Evolutionary conservation across 1,284 basidiomycete genomes (phyloP), one percentile per base, ranked within the genome.

Genomic region (Ceratobasidium theobromae): DNA sequence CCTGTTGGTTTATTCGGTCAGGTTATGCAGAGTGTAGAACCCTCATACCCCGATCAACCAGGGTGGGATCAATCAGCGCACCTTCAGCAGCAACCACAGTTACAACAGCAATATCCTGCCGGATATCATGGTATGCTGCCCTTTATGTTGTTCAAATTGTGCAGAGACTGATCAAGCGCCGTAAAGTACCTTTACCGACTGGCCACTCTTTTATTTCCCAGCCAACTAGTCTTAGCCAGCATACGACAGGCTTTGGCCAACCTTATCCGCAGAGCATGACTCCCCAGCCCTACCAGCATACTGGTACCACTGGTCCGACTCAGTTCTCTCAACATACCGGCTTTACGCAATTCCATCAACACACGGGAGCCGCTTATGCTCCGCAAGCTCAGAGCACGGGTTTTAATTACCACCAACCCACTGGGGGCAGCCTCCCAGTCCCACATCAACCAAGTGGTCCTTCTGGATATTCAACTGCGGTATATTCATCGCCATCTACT

Each of bases 71-170:
- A 30, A n/a, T 28, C 38, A n/a, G 57, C 38, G 18, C 40, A 58
- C 38, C 40, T 77, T 78, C 52, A 77, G 72, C 69, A 58, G 18
- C 67, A 72, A 53, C 67, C 70, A 55, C 46, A 66, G 21, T 64
- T 25, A 33, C 66, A 67, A 45, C 65, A 51, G 16, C n/a, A 45
- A 21, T 43, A 65, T 23, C 43, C 52, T 3, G 16, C 41, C 2
- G 62, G 62, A 4, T 54, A 65, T 46, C 60, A 65, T 45, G 62
- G 62, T 65, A 35, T 43, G 62, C 23, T 25, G 27, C 16, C 25
- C 52, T 18, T 23, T 23, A 38, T 12, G 18, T 53, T 53, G 32
- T 38, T 35, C 52, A 18, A 14, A 21, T 35, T 18, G 23, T 53
- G 16, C 28, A 38, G 18, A 35, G n/a, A 60, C 45, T 46, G 41